These are phyloP conservation scores for Alternaria sp. DNA, from an alignment of 2,329 filamentous ascomycete genomes.

Conservation along the genomic window DNA sequence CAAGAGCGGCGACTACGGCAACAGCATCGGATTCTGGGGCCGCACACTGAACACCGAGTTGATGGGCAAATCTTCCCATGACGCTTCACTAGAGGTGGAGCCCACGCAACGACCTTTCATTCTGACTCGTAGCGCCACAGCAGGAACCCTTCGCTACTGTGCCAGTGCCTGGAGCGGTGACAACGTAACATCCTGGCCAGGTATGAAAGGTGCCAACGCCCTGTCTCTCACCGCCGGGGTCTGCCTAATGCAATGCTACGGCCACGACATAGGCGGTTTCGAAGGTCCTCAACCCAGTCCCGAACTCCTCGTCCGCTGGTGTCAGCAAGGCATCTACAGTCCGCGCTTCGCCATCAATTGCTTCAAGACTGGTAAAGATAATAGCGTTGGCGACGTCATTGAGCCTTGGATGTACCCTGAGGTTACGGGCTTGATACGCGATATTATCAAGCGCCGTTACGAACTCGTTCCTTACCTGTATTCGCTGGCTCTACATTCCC, in stretches of 20 bases:
- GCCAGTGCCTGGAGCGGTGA: constrained; percentile 79
- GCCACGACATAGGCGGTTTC: constrained; percentile 79
- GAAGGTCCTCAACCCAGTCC: constrained; percentile 76
- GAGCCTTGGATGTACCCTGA: constrained; percentile 81
- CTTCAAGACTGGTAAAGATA: constrained; percentile 76
- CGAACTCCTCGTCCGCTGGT: constrained; percentile 75
- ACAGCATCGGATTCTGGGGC: constrained; percentile 72
- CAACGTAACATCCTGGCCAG: constrained; percentile 76
- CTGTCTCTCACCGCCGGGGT: constrained; percentile 73
- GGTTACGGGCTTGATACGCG: constrained; percentile 68
- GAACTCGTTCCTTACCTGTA: constrained; percentile 77
- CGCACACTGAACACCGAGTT: constrained; percentile 74
- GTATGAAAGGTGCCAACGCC: constrained; percentile 76
- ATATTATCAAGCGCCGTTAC: constrained; percentile 74
- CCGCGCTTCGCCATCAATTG: constrained; percentile 79
- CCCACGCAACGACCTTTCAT: constrained; percentile 71
- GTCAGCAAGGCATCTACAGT: constrained; percentile 74
- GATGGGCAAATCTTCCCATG: constrained; percentile 74
- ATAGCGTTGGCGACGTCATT: constrained; percentile 74
- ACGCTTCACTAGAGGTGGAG: constrained; percentile 67
- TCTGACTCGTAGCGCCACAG: constrained; percentile 73
- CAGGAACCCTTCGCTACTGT: constrained; percentile 74
- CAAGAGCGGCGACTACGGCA: constrained; percentile 51
- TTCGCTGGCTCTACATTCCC: constrained; percentile 68
- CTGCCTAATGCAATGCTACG: constrained; percentile 72